A percentile compares a stretch with the other conserved stretches of the same genome.
Evolutionary conservation across 1,284 basidiomycete species (phyloP).

Genomic region (Schizophyllum commune): DNA sequence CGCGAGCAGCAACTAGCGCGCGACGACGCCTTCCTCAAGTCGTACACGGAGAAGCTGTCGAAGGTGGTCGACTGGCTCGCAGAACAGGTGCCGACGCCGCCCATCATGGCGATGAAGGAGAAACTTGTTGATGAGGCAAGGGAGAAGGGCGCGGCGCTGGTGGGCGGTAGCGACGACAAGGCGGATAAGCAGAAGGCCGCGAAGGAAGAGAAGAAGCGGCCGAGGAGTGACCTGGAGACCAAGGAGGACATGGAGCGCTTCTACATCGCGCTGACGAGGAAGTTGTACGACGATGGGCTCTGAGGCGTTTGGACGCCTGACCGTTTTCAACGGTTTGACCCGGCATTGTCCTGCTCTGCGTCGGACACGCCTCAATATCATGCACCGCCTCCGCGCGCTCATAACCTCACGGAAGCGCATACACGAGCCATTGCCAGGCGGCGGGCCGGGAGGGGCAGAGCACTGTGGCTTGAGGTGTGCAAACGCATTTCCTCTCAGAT

Average conservation of each 20-base stretch:
- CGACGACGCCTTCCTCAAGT: slow-evolving; percentile 52
- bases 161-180: slow-evolving; percentile 19
- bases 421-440: too few relatives aligned
- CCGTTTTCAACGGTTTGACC: too few relatives aligned
- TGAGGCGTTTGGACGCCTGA: slow-evolving; percentile 25
- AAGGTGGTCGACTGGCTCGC: slow-evolving; percentile 71
- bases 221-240: slow-evolving; percentile 42
- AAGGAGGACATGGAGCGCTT: slow-evolving; percentile 69
- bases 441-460: too few relatives aligned
- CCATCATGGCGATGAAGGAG: slow-evolving; percentile 14
- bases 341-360: too few relatives aligned
- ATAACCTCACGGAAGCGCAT: too few relatives aligned
- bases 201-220: slow-evolving; percentile 17
- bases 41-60: slow-evolving; percentile 63
- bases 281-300: slow-evolving; percentile 75
- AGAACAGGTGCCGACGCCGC: slow-evolving; percentile 52
- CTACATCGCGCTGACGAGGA: slow-evolving; percentile 68
- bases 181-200: slow-evolving; percentile 21
- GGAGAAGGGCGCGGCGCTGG: slow-evolving; percentile 9
- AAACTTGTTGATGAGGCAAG: slow-evolving; percentile 12
- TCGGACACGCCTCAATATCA: too few relatives aligned
- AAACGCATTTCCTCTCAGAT: too few relatives aligned
- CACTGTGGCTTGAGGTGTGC: too few relatives aligned
- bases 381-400: too few relatives aligned
- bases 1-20: slow-evolving; percentile 24